These are phyloP conservation scores for Rhizopus microsporus DNA, from an alignment of 371 early-diverging fungal genomes.

Conservation along the genomic window DNA sequence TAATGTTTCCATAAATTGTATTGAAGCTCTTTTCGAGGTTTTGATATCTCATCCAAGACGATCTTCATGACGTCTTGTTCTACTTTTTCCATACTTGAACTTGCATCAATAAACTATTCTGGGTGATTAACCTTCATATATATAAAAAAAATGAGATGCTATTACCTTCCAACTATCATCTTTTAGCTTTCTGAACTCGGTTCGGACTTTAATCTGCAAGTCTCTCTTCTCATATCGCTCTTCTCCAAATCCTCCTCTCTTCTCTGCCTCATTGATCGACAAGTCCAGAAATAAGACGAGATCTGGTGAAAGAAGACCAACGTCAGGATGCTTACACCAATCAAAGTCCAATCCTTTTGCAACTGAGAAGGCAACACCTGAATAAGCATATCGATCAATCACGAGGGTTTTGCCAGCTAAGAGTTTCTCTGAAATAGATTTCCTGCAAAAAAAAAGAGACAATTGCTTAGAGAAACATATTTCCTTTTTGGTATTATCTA, in stretches of 20 bases:
- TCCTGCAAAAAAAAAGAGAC: slow-evolving; percentile 41
- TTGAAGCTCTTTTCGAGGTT: neutral
- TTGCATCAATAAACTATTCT: slow-evolving; percentile 24
- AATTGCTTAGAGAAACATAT: neutral
- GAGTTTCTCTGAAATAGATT: slow-evolving; percentile 54
- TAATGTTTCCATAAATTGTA: slow-evolving; percentile 28
- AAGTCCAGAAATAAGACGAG: slow-evolving; percentile 91
- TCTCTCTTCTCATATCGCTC: slow-evolving; percentile 94
- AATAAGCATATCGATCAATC: slow-evolving; percentile 97
- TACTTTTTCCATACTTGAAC: slow-evolving; percentile 23
- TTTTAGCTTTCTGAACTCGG: slow-evolving; percentile 57
- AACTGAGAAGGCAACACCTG: slow-evolving; percentile 94
- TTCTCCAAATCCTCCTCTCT: slow-evolving; percentile 89
- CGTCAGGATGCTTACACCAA: slow-evolving; percentile 93
- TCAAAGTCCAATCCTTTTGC: slow-evolving; percentile 87
- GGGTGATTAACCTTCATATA: no score
- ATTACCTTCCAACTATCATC: slow-evolving; percentile 65
- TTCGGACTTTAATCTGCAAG: slow-evolving; percentile 80
- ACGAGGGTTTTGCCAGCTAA: slow-evolving; percentile 75
- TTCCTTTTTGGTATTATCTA: slow-evolving; percentile 1
- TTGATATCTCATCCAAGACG: neutral
- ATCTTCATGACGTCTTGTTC: slow-evolving; percentile 19
- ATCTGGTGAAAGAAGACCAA: slow-evolving; percentile 88
- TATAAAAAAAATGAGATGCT: neutral
- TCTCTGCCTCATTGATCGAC: slow-evolving; percentile 70